Percentiles rank a stretch among this genome's conserved stretches.
Evolutionary conservation across 2,329 filamentous ascomycete species (phyloP).

Genomic region (Penicillium paneum): DNA sequence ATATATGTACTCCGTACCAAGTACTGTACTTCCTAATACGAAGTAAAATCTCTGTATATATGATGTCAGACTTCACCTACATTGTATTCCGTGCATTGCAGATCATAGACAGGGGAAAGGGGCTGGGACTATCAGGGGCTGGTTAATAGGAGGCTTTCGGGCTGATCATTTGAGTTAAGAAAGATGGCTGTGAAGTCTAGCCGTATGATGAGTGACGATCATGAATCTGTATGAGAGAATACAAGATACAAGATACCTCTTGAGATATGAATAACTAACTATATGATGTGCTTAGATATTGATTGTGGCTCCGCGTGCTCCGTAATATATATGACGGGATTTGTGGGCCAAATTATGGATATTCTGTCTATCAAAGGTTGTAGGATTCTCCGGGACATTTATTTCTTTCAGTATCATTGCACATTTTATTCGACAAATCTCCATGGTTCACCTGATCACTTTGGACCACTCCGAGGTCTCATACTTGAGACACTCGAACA

Average conservation of each 20-base stretch:
- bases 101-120: background rate
- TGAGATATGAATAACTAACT: background rate
- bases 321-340: background rate
- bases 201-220: slow-evolving; percentile 1
- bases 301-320: background rate
- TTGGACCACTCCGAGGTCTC: background rate
- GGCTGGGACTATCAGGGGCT: slow-evolving; percentile 5
- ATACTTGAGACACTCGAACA: background rate
- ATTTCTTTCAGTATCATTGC: background rate
- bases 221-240: background rate
- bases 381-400: background rate
- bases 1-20: background rate
- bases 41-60: background rate
- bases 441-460: background rate
- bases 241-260: background rate
- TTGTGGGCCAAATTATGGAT: background rate
- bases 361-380: background rate
- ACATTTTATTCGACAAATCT: background rate
- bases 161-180: background rate
- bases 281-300: background rate
- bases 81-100: background rate
- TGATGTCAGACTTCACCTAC: background rate
- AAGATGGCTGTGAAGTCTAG: background rate
- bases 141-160: background rate
- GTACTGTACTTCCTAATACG: too few species aligned